Conservation (phyloP, 2,329 filamentous ascomycete species). For the Pestalotiopsis sp. region DNA sequence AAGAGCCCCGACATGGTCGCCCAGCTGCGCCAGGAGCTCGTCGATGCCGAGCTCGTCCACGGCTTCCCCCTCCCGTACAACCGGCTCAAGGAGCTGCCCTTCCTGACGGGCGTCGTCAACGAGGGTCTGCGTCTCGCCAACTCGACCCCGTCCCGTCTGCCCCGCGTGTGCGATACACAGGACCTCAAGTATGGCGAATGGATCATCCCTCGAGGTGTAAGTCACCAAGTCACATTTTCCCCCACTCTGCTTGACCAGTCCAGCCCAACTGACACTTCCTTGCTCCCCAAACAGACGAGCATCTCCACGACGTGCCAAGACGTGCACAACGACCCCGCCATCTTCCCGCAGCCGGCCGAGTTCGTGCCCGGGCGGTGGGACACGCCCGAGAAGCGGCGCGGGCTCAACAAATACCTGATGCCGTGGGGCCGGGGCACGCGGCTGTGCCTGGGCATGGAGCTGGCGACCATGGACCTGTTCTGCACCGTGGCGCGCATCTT, state of each 20-base stretch:
- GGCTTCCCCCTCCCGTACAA: constrained; percentile 19
- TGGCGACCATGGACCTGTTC: constrained; percentile 25
- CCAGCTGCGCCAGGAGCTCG: constrained; percentile 18
- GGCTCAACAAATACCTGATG: constrained; percentile 21
- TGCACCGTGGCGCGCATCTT: constrained; percentile 25
- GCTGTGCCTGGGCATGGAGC: constrained; percentile 25
- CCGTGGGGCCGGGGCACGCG: constrained; percentile 25
- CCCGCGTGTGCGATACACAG: constrained; percentile 24
- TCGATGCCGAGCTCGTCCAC: constrained; percentile 19
- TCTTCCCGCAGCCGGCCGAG: constrained; percentile 18
- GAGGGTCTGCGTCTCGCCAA: constrained; percentile 26
- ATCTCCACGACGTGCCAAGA: constrained; percentile 25
- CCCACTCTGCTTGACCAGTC: background rate
- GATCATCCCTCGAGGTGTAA: constrained; percentile 22
- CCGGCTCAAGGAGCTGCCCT: constrained; percentile 23
- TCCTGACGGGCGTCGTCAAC: constrained; percentile 25
- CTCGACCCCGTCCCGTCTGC: constrained; percentile 24
- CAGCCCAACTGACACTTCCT: background rate
- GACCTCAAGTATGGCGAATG: constrained; percentile 22
- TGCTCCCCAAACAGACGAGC: constrained; percentile 17
- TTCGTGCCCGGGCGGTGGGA: constrained; percentile 25
- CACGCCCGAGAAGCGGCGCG: constrained; percentile 18
- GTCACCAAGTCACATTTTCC: constrained; percentile 6
- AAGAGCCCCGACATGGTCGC: constrained; percentile 19
- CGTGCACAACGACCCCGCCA: constrained; percentile 21